These are phyloP conservation scores for Psilocybe sp. DNA, from an alignment of 768 basidiomycete genomes.

Conservation along the genomic window DNA sequence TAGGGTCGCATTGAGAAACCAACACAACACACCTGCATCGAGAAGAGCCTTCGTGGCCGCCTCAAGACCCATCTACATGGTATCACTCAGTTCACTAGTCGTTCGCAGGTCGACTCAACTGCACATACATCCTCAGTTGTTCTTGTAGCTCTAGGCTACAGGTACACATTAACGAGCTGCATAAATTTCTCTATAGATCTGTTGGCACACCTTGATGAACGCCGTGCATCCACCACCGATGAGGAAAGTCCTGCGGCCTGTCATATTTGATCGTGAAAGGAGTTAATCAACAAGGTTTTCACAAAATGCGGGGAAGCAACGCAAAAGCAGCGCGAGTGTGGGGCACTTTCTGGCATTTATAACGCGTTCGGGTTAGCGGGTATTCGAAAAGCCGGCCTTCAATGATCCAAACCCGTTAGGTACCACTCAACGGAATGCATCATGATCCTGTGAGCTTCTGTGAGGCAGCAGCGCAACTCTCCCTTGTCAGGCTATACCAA, in stretches of 20 bases:
- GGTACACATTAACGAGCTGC: conserved; percentile 5
- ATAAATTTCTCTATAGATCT: neutral
- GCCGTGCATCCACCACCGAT: conserved; percentile 75
- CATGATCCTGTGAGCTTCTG: too few relatives aligned
- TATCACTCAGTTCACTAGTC: neutral
- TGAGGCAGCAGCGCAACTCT: too few relatives aligned
- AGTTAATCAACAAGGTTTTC: neutral
- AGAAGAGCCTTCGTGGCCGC: conserved; percentile 85
- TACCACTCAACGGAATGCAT: too few relatives aligned
- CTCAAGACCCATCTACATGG: conserved; percentile 75
- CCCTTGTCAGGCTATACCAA: too few relatives aligned
- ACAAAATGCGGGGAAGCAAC: conserved; percentile 10
- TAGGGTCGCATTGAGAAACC: conserved; percentile 5
- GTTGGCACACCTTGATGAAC: conserved; percentile 65
- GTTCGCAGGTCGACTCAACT: neutral
- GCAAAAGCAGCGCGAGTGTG: neutral
- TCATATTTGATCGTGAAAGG: conserved; percentile 23
- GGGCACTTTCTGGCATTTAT: too few relatives aligned
- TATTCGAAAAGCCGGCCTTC: too few relatives aligned
- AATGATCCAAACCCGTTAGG: too few relatives aligned
- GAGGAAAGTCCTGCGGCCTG: conserved; percentile 55
- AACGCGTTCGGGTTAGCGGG: too few relatives aligned
- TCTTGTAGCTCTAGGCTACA: conserved; percentile 62
- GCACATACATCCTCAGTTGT: conserved; percentile 67
- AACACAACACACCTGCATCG: conserved; percentile 62